Base-by-base conservation (phyloP, 306 rosid genomes). In the Trifolium pratense region DNA sequence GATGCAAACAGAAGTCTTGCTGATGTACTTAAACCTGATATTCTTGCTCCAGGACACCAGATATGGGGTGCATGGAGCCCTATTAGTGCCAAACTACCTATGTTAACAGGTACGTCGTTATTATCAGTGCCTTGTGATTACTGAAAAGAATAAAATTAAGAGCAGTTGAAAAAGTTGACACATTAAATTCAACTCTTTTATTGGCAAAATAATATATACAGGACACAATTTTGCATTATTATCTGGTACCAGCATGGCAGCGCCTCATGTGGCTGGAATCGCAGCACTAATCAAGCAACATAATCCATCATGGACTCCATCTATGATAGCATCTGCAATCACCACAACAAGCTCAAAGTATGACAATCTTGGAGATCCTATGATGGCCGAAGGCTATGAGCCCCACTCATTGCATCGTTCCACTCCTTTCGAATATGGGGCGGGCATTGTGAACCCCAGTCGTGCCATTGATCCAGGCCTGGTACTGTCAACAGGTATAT, bases 11-110 rank as follows among this genome's bases (percentile, higher is more conserved):
- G 48, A 39, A 80, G 23, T 62, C 84, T 56, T 52, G 77, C 83
- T 43, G 96, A 91, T 82, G 90, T 94, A 2, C 86, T 94, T 20
- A 94, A 91, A 86, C 98, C 98, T 13, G 98, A 94, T 76, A 71
- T 94, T 84, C 87, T 94, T 72, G 95, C 96, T 40, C 98, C 97
- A 5, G 97, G 98, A 6, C 92, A 94, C 74, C 96, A 89, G 83
- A 73, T 94, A 40, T 91, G 98, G 98, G 98, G 86, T 40, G 98
- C 98, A 39, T 94, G 95, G 92, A 85, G 84, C 75, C 97, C 97
- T 65, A 36, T 84, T 0, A 94, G 98, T 46, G 90, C 86, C 84
- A 76, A 36, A 9, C 77, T 84, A 42, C 96, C 98, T 64, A 8
- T 79, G 18, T 66, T 89, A 7, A 57, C 13, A 20, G 98, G 98